Evolutionary conservation across 192 early-diverging fungal genomes (phyloP), one percentile per base, ranked within the genome.

Genomic region (Thamnidium elegans): DNA sequence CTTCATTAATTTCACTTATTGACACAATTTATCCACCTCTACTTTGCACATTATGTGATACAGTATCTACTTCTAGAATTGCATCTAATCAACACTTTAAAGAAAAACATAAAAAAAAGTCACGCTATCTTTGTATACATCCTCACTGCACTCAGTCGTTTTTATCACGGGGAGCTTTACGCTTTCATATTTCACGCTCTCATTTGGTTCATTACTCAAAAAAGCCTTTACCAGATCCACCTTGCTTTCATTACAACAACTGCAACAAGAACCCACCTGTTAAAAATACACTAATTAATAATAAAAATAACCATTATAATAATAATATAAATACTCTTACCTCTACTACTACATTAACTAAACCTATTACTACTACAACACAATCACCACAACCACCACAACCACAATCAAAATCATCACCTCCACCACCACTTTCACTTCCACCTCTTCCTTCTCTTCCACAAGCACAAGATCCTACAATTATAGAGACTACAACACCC

Each of bases 1-100:
- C 52, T 20, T 63, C 73, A 7, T 13, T 75, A 10, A 60, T 75
- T 14, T 56, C 63, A 42, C 42, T 75, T 9, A 70, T 75, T 26
- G 73, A 75, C 39, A 53, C 56, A 11, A 63, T 59, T 4, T 75
- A 75, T 66, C 73, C 73, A 14, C 73, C 68, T n/a, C 17, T 51
- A 7, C 5, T 75, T 14, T 75, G 73, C 46, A 54, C 48, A 20
- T 36, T 44, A 10, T 75, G 73, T 31, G 42, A 68, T 50, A 42
- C 51, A 4, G 36, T 42, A 11, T 70, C 56, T 20, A 31, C 43
- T 13, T 58, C 23, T 42, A 52, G 30, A 17, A 23, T 11, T 5
- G 68, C 62, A 14, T 58, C 65, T 4, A 50, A 61, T 46, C 44
- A 20, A n/a, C 71, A 73, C 42, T 51, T 64, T 46, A 50, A 53